Conservation (phyloP, 495 filamentous ascomycete genomes). For the Lepraria neglecta region DNA sequence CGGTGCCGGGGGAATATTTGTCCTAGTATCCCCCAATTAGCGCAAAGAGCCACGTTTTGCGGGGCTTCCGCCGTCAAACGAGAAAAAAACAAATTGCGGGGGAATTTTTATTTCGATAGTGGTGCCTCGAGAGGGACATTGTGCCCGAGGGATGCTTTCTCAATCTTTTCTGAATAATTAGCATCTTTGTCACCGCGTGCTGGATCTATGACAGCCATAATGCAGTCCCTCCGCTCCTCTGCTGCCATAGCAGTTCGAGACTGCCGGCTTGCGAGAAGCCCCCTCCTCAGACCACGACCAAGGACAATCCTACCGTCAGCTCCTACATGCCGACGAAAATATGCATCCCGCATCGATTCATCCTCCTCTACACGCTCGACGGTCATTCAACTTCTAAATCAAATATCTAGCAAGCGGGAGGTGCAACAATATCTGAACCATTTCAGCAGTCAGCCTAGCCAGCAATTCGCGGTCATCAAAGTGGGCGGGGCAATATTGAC, state of each 20-base stretch:
- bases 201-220: not conserved
- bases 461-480: slow-evolving; percentile 70
- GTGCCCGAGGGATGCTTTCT: too few relatives aligned
- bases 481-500: slow-evolving; percentile 96
- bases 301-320: slow-evolving; percentile 3
- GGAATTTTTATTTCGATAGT: too few relatives aligned
- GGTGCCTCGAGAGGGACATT: too few relatives aligned
- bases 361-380: slow-evolving; percentile 67
- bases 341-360: slow-evolving; percentile 43
- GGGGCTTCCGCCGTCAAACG: too few relatives aligned
- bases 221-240: slow-evolving; percentile 21
- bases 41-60: too few relatives aligned
- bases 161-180: too few relatives aligned
- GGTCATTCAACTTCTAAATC: slow-evolving; percentile 88
- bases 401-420: slow-evolving; percentile 93
- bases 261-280: slow-evolving; percentile 14
- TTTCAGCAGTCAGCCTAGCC: slow-evolving; percentile 43
- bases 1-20: too few relatives aligned
- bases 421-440: slow-evolving; percentile 98
- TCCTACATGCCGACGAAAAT: slow-evolving; percentile 31
- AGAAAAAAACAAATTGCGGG: too few relatives aligned
- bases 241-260: slow-evolving; percentile 8
- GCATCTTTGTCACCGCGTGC: not conserved
- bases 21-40: too few relatives aligned
- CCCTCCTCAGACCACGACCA: not conserved